A percentile compares a stretch with the other conserved stretches of the same genome.
Conservation (phyloP, 1,139 yeast genomes). For the Spencermartinsiella ligniputridi region DNA sequence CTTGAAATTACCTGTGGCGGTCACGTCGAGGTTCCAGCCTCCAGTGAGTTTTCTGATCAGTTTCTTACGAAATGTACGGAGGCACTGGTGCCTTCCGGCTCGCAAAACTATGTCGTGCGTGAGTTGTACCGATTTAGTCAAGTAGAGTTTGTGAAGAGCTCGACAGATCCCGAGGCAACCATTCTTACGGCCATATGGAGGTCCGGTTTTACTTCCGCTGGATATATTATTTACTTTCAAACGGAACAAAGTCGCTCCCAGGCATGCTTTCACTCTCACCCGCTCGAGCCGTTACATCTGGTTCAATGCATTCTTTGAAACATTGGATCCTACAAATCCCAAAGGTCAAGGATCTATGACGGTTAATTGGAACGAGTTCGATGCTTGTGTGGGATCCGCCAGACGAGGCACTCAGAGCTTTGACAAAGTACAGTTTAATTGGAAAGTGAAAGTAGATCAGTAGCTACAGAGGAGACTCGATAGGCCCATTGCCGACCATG, state of each 20-base stretch:
- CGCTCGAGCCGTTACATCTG: constrained; percentile 28
- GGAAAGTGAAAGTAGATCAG: constrained; percentile 33
- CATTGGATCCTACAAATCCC: constrained; percentile 13
- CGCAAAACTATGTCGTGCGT: constrained; percentile 2
- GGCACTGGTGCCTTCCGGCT: not conserved
- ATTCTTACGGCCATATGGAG: constrained; percentile 6
- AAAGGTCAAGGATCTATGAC: constrained; percentile 23
- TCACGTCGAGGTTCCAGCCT: constrained; percentile 12
- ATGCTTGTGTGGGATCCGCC: constrained; percentile 63
- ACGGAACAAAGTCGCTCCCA: constrained; percentile 10
- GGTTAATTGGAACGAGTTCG: constrained; percentile 55
- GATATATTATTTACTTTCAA: constrained; percentile 21
- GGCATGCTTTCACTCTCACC: constrained; percentile 11
- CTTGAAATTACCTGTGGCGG: constrained; percentile 24
- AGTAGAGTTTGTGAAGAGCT: constrained; percentile 15
- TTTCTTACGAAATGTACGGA: not conserved
- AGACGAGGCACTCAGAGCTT: constrained; percentile 52
- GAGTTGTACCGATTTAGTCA: constrained; percentile 22
- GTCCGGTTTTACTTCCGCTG: constrained; percentile 9
- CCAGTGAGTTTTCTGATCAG: not conserved
- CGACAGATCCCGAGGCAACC: constrained; percentile 7
- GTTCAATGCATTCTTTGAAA: constrained; percentile 37
- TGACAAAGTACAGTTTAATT: constrained; percentile 43
- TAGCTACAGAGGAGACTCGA: too few species aligned
- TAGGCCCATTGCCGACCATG: too few species aligned